Percentiles rank a stretch among this genome's conserved stretches.
These are phyloP conservation scores for Globisporangium barbulae DNA, from an alignment of 352 stramenopile genomes.

Conservation along the genomic window DNA sequence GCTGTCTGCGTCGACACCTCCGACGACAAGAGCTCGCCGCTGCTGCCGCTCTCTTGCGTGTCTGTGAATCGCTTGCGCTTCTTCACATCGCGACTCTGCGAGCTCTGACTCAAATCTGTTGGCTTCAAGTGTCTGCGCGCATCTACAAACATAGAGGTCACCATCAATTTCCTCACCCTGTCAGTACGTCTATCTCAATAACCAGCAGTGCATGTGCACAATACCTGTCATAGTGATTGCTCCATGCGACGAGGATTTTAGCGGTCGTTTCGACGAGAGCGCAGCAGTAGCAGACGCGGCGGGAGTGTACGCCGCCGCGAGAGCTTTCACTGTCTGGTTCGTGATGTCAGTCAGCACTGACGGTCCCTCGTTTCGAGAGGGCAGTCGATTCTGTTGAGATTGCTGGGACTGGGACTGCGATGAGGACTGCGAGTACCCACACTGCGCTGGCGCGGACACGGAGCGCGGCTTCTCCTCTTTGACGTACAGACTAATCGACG, in stretches of 20 bases:
- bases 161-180: no score
- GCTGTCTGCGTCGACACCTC: conserved; percentile 24
- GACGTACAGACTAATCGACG: conserved; percentile 4
- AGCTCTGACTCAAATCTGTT: conserved; percentile 5
- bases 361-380: conserved; percentile 20
- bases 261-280: conserved; percentile 6
- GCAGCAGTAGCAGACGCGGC: not conserved
- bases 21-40: conserved; percentile 7
- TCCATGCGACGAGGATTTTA: conserved; percentile 8
- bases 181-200: no score
- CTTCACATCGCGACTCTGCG: conserved; percentile 4
- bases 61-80: conserved; percentile 11
- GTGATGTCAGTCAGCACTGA: conserved; percentile 56
- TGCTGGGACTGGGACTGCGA: conserved; percentile 1
- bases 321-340: conserved; percentile 33
- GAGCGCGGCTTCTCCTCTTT: conserved; percentile 16
- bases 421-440: conserved; percentile 5
- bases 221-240: not conserved
- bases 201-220: no score
- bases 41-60: conserved; percentile 9
- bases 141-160: no score
- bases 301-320: not conserved
- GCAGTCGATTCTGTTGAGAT: conserved; percentile 8
- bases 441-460: conserved; percentile 9
- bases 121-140: not conserved